Evolutionary conservation across 139 green algal species (phyloP).

Genomic region (Spirogloea muscicola): DNA sequence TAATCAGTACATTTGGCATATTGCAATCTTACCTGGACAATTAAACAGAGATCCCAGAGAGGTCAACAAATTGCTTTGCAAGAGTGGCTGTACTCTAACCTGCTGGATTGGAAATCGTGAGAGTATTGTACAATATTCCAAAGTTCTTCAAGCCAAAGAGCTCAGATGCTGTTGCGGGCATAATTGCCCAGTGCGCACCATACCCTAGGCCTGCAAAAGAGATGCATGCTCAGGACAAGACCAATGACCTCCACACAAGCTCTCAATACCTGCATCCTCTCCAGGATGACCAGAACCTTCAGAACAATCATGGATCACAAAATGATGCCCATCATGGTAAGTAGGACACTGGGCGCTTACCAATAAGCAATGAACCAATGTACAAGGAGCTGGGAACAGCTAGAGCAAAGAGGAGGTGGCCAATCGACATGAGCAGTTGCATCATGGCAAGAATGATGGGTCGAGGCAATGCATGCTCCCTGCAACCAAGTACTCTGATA

Average conservation of each 20-base stretch:
- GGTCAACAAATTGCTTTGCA: too few species aligned
- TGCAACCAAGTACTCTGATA: not conserved
- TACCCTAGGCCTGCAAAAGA: slow-evolving; percentile 72
- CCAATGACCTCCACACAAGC: too few species aligned
- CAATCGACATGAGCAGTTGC: slow-evolving; percentile 27
- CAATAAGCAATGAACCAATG: slow-evolving; percentile 51
- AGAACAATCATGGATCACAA: too few species aligned
- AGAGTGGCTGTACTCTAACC: too few species aligned
- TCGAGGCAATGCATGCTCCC: slow-evolving; percentile 19
- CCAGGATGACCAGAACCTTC: too few species aligned
- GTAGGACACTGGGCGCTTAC: too few species aligned
- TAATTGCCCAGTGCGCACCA: slow-evolving; percentile 70
- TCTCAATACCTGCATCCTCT: too few species aligned
- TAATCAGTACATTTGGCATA: too few species aligned
- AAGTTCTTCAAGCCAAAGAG: slow-evolving; percentile 67
- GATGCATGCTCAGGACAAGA: too few species aligned
- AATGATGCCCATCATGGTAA: too few species aligned
- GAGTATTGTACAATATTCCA: slow-evolving; percentile 42
- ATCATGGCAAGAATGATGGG: not conserved
- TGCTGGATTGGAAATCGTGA: slow-evolving; percentile 18
- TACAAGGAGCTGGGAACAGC: slow-evolving; percentile 45
- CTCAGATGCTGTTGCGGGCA: slow-evolving; percentile 65
- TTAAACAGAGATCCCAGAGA: too few species aligned
- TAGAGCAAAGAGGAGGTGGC: slow-evolving; percentile 34
- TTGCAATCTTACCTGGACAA: too few species aligned